Base-by-base conservation (phyloP, 192 early-diverging fungal species). In the Bifiguratus adelaidae region DNA sequence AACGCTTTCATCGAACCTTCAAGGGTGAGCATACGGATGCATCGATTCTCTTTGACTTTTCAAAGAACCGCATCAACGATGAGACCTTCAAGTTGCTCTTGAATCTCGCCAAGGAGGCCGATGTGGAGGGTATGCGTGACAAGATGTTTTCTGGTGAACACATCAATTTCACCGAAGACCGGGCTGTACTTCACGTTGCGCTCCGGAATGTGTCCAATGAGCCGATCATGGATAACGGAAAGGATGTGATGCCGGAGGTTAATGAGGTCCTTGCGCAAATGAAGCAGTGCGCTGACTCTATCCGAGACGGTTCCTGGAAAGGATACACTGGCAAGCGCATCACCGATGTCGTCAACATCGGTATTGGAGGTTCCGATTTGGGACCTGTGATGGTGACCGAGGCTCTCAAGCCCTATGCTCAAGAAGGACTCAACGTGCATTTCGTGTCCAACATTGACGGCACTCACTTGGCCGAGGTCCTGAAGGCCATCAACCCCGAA, bases 381-480 rank as follows among this genome's bases (percentile, higher is more conserved):
- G 94, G 94, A 24, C 94, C 94, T 18, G 90, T 93, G 44, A 98
- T 98, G 93, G 95, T 92, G 16, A 96, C 93, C n/a, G 92, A 98
- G 69, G 92, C 95, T 6, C 73, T 98, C 52, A 96, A 96, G 74
- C 86, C 83, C 19, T 96, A 91, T 65, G 79, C 85, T 35, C 74
- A 88, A 41, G 51, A 71, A 18, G 84, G 74, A 3, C 65, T 98
- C 28, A 72, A 72, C 55, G 85, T 85, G 16, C 93, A 98, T 68
- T 98, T 92, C 81, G 93, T 98, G 29, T 88, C 85, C 49, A 98
- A 98, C 68, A 89, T 98, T 57, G 95, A 98, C 51, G 95, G 95
- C 44, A 98, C 95, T 15, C 92, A 98, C 52, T 73, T 98, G 45
- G 92, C 92, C 18, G 95, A 98, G 72, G 81, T 81, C 0, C 68